These are phyloP conservation scores for Diplodia seriata DNA, from an alignment of 2,329 filamentous ascomycete genomes.

Conservation along the genomic window DNA sequence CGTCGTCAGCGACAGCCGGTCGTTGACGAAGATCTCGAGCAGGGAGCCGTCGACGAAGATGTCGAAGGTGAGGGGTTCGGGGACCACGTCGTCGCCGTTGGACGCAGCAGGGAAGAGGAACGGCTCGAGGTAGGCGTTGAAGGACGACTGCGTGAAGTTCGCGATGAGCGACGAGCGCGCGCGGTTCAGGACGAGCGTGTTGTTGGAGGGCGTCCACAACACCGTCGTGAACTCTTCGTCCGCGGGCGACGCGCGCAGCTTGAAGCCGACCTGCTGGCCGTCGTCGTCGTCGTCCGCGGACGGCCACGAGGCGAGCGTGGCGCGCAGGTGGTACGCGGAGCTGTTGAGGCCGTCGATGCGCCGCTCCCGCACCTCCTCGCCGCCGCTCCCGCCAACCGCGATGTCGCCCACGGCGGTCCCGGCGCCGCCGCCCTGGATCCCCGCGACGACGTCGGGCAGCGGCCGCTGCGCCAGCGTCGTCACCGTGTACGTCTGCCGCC, in stretches of 20 bases:
- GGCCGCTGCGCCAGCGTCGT: constrained; percentile 55
- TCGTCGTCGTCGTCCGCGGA: constrained; percentile 40
- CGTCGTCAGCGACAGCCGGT: constrained; percentile 50
- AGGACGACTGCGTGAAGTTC: constrained; percentile 53
- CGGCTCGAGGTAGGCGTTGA: constrained; percentile 56
- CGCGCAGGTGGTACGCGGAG: constrained; percentile 52
- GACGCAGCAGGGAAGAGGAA: constrained; percentile 39
- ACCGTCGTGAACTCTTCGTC: constrained; percentile 54
- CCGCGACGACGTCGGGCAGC: constrained; percentile 53
- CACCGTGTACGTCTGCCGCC: constrained; percentile 47
- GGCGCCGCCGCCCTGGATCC: constrained; percentile 45
- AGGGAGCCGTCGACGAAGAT: constrained; percentile 58
- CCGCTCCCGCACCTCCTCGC: constrained; percentile 25
- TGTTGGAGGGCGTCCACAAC: constrained; percentile 54
- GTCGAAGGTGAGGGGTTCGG: constrained; percentile 50
- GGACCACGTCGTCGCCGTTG: constrained; percentile 32
- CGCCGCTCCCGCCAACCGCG: constrained; percentile 31
- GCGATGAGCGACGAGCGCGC: constrained; percentile 51
- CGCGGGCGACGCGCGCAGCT: constrained; percentile 52
- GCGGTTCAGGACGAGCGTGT: constrained; percentile 56
- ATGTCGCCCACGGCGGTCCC: constrained; percentile 36
- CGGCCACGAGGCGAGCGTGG: constrained; percentile 47
- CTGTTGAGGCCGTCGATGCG: constrained; percentile 42
- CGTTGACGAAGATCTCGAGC: constrained; percentile 57
- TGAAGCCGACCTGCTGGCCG: constrained; percentile 45